phyloP scores from a whole-genome alignment of 148 eudicot genomes.

The Hydrangea macrophylla region DNA sequence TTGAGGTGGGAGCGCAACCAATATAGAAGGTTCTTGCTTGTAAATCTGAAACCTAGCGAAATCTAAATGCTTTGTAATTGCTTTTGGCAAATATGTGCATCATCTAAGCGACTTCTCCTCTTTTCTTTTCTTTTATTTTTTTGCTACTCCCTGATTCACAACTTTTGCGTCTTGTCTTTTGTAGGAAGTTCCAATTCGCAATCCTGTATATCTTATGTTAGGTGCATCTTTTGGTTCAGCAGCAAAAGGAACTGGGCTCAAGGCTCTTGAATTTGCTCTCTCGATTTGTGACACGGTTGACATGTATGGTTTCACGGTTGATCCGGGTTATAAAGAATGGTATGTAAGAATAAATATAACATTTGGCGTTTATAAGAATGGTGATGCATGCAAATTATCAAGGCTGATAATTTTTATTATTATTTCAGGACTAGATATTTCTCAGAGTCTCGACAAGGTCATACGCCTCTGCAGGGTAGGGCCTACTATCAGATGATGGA shows the following conservation, averaged over 20 bases:
- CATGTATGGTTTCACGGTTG: constrained; percentile 98
- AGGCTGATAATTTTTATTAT: not conserved
- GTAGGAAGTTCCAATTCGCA: constrained; percentile 87
- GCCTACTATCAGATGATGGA: constrained; percentile 99
- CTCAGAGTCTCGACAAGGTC: constrained; percentile 97
- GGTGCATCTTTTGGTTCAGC: constrained; percentile 99
- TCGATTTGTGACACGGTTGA: constrained; percentile 93
- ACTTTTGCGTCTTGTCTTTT: constrained; percentile 19
- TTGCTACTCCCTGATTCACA: not conserved
- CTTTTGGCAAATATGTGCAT: not conserved
- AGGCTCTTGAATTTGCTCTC: constrained; percentile 97
- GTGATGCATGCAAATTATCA: not conserved
- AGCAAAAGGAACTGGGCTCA: constrained; percentile 99
- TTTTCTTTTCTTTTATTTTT: constrained; percentile 13
- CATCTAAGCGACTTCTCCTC: not conserved
- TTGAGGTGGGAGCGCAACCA: too few relatives aligned
- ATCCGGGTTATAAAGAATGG: constrained; percentile 99
- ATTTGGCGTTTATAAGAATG: not conserved
- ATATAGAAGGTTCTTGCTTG: too few relatives aligned
- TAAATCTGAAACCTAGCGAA: too few relatives aligned
- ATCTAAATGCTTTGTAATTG: not conserved
- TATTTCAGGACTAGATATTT: constrained; percentile 89
- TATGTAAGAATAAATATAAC: constrained; percentile 18
- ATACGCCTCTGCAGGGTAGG: constrained; percentile 95
- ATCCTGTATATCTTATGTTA: constrained; percentile 92